Evolutionary conservation across 2,329 filamentous ascomycete species (phyloP), one percentile per base, ranked within the genome.

Genomic region (Phaeosphaeria sp.): DNA sequence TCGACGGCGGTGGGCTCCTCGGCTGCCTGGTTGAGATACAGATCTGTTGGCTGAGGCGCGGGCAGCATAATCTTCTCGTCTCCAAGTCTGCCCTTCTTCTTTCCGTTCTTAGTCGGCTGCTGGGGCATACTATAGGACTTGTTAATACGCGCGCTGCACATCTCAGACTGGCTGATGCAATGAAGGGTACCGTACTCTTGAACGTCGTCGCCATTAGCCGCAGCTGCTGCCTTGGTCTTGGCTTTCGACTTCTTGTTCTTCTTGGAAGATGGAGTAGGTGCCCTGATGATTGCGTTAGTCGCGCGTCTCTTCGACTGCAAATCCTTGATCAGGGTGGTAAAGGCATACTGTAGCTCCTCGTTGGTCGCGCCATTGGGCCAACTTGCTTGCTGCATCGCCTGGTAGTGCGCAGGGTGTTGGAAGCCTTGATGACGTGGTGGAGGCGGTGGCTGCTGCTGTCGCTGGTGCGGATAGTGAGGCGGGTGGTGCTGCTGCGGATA

Each of bases 11-110:
- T 57, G 0, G 74, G 66, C 21, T 63, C 59, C 13, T 76, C 17
- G 64, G 78, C 72, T 1, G 90, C 82, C 51, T 83, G 82, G 3
- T 71, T 53, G n/a, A 92, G 79, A 76, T 96, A 96, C 47, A 77
- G 71, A 0, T 76, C 46, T 1, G 84, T 84, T 0, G 91, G 87
- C 0, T 83, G 70, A 0, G 92, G 91, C 22, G 89, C 75, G 51
- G 83, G 61, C 72, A 79, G 57, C 63, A 67, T 68, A 22, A 72
- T 72, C 55, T 75, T 75, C 4, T 65, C 53, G 6, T 71, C 62
- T 22, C 60, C 62, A 30, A 64, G 57, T 39, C 52, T 65, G 22
- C 64, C 60, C 46, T 63, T 67, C 24, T 65, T 65, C 30, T 36
- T 36, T 7, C 30, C 30, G 9, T 40, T 46, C 20, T 59, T 55